Percentiles rank a stretch among this genome's conserved stretches.
Conservation (phyloP, 129 eudicot genomes). For the Mikania micrantha region DNA sequence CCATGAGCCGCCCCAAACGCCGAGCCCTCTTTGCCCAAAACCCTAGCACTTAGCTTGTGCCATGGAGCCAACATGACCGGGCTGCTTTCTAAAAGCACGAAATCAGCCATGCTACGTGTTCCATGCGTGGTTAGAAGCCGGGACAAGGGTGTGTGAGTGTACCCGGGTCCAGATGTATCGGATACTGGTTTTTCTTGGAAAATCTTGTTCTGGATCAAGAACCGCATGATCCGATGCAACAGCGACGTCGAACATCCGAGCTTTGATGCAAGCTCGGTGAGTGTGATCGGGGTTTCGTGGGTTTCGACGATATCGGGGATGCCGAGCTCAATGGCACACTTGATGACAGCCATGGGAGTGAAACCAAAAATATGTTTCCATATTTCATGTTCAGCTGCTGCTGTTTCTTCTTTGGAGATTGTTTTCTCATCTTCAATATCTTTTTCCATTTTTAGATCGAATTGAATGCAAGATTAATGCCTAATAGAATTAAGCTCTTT, state of each 20-base stretch:
- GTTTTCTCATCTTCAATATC: neutral
- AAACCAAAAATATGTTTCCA: neutral
- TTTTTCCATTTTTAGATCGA: neutral
- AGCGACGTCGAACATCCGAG: neutral
- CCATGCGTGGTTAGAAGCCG: neutral
- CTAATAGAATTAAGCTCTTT: too few relatives aligned
- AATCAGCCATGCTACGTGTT: neutral
- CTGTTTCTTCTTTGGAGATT: neutral
- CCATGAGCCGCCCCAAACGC: neutral
- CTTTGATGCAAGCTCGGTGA: neutral
- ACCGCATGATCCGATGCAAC: neutral
- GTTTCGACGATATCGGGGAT: neutral
- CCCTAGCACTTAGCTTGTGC: neutral
- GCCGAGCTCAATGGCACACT: neutral
- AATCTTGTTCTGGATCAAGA: neutral
- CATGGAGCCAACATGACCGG: neutral
- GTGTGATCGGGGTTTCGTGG: neutral
- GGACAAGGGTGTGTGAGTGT: neutral
- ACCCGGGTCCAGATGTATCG: neutral
- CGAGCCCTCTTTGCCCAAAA: neutral
- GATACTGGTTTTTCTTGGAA: neutral
- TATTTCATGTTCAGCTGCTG: neutral
- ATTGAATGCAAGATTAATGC: neutral
- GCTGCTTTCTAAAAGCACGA: neutral
- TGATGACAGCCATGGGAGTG: neutral